Evolutionary conservation across 768 basidiomycete genomes (phyloP), one percentile per base, ranked within the genome.

Genomic region (Guyanaporus albipodus): DNA sequence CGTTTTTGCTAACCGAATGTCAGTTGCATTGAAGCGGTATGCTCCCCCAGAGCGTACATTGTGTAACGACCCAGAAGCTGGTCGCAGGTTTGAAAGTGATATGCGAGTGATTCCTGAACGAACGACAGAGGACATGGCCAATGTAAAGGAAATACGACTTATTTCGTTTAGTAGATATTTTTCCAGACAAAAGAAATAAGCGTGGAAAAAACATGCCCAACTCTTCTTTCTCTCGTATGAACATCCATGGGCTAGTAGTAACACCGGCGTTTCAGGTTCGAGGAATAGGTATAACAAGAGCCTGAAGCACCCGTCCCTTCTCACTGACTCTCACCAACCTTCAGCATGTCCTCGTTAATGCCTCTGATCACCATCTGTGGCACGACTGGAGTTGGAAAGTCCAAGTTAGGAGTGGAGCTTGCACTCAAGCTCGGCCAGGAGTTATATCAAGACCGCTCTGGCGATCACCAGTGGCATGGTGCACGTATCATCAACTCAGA

Each of bases 371-470:
- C 85, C 15, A 82, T 98, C 42, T 90, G 91, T 49, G 95, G 95
- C 27, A 93, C 95, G 0, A 99, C 95, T 21, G 88, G 95, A 19
- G 92, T 94, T 14, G 96, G 96, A 41, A 99, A 98, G 69, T 94
- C 93, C 11, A 87, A 88, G 46, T 75, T 98, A 8, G 89, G 89
- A 4, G 80, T 99, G 18, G 84, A 96, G 48, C 77, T 99, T 14
- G 94, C 94, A 21, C 73, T 82, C 27, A 74, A 72, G 48, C 64
- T 85, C 19, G 61, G 74, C 10, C 64, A 72, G 35, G 56, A 53
- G 27, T n/a, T 42, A 21, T 45, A 58, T 33, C 50, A 49, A 35
- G 50, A 53, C 32, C 6, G 17, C 18, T 28, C 44, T 8, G 23
- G 28, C 26, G 49, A 47, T 23, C 64, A 68, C 56, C 69, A 66